Percentiles rank a stretch among this genome's conserved stretches.
Conservation (phyloP, 768 basidiomycete genomes). For the Cyathus striatus region DNA sequence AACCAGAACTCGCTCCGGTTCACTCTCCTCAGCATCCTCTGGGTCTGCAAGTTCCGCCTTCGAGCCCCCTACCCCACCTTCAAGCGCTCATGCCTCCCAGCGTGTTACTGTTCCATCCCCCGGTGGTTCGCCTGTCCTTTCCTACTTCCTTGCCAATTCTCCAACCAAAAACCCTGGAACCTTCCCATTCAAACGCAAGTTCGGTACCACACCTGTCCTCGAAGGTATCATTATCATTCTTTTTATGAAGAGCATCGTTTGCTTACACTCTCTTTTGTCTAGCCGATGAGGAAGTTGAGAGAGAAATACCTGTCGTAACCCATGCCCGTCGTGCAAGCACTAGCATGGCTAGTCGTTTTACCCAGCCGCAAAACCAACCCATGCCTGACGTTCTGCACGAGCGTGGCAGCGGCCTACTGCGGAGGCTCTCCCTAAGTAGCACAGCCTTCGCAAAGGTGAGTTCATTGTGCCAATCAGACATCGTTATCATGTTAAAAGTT, state of each 20-base stretch:
- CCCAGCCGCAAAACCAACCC: constrained; percentile 24
- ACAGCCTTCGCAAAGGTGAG: constrained; percentile 53
- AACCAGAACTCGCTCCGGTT: constrained; percentile 54
- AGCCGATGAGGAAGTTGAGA: constrained; percentile 32
- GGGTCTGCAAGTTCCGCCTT: constrained; percentile 49
- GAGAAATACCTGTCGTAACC: constrained; percentile 33
- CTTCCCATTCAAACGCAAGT: constrained; percentile 59
- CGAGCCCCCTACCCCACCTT: constrained; percentile 47
- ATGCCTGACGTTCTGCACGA: constrained; percentile 51
- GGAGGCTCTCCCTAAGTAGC: constrained; percentile 69
- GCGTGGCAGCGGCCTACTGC: constrained; percentile 65
- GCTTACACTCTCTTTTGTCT: neutral
- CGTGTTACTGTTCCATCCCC: constrained; percentile 47
- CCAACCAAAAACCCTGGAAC: constrained; percentile 44
- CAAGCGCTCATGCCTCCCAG: constrained; percentile 33
- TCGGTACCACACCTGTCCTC: constrained; percentile 48
- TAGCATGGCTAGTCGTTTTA: constrained; percentile 47
- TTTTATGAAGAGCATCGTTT: neutral
- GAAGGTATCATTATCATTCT: constrained; percentile 44
- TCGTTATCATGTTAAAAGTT: neutral
- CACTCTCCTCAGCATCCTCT: constrained; percentile 57
- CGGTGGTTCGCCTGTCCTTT: constrained; percentile 64
- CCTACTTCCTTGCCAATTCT: constrained; percentile 61
- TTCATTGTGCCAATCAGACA: too few relatives aligned
- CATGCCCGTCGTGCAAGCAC: constrained; percentile 64